Evolutionary conservation across 2,329 filamentous ascomycete genomes (phyloP), one percentile per base, ranked within the genome.

Genomic region (Cladophialophora chaetospira): DNA sequence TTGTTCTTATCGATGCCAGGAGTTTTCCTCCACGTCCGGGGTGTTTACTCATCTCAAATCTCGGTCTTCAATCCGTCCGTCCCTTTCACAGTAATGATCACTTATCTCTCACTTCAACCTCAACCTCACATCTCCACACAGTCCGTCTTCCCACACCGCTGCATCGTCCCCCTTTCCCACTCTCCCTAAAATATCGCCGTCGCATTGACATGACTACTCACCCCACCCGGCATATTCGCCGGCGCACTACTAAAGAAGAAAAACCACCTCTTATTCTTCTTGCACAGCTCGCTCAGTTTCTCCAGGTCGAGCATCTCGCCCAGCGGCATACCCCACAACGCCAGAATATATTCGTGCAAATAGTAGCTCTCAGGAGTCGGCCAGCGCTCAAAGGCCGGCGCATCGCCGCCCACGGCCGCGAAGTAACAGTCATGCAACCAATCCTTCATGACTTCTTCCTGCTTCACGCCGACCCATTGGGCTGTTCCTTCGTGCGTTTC

Each of bases 371-470:
- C 62, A 6, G 64, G 55, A 4, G 82, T 80, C 1, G 85, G 84
- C 70, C 83, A 82, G 0, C 80, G 78, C 72, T 90, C 87, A 60
- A 89, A 88, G 0, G 80, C 76, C 17, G 80, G 82, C 10, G 79
- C 74, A 67, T 90, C 87, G 0, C 84, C 83, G 0, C 80, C 84
- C 1, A 87, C 85, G 0, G 82, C 83, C 0, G 86, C 77, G 63
- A 90, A 89, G 50, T 86, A 84, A 62, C 79, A 82, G 66, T 89
- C 84, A 74, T 88, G 87, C 57, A 89, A 61, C 86, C 86, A 90
- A 51, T 82, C 79, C 5, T 83, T 73, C 3, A 85, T 79, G 42
- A 79, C 79, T 45, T 82, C 71, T 47, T 82, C 79, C 61, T 82
- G 80, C 44, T 75, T 75, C 2, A 84, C 55, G 0, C 82, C 81